Conservation (phyloP, 140 eudicot species). For the Erigeron philadelphicus region DNA sequence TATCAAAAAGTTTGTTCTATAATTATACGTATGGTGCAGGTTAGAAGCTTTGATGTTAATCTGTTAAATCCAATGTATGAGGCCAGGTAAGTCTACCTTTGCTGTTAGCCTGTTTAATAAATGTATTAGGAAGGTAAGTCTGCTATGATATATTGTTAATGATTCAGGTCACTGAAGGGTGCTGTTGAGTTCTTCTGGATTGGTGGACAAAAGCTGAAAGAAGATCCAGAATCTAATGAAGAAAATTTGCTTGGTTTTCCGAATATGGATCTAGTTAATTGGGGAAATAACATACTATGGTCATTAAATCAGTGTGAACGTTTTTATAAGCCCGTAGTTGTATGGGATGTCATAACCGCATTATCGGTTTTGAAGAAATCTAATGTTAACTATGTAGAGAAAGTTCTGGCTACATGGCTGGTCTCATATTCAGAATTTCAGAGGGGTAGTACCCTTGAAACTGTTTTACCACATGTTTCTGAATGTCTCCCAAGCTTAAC, state of each 20-base stretch:
- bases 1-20: too few relatives aligned
- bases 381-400: slow-evolving; percentile 39
- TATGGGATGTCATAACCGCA: slow-evolving; percentile 79
- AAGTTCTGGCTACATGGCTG: slow-evolving; percentile 57
- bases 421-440: slow-evolving; percentile 32
- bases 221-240: slow-evolving; percentile 23
- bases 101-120: neutral
- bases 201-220: slow-evolving; percentile 66
- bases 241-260: slow-evolving; percentile 47
- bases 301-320: slow-evolving; percentile 44
- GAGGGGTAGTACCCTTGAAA: slow-evolving; percentile 29
- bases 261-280: slow-evolving; percentile 39
- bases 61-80: slow-evolving; percentile 79
- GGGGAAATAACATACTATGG: slow-evolving; percentile 68
- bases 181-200: slow-evolving; percentile 89
- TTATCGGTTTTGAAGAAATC: slow-evolving; percentile 55
- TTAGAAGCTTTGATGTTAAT: slow-evolving; percentile 59
- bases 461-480: slow-evolving; percentile 27
- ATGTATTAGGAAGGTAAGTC: slow-evolving; percentile 40
- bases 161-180: slow-evolving; percentile 65
- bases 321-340: slow-evolving; percentile 45
- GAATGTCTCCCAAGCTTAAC: slow-evolving; percentile 37
- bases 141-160: neutral
- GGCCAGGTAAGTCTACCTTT: slow-evolving; percentile 44
- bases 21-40: slow-evolving; percentile 41